Evolutionary conservation across 2,329 filamentous ascomycete genomes (phyloP), one percentile per base, ranked within the genome.

Genomic region (Xylariomycetidae sp.): DNA sequence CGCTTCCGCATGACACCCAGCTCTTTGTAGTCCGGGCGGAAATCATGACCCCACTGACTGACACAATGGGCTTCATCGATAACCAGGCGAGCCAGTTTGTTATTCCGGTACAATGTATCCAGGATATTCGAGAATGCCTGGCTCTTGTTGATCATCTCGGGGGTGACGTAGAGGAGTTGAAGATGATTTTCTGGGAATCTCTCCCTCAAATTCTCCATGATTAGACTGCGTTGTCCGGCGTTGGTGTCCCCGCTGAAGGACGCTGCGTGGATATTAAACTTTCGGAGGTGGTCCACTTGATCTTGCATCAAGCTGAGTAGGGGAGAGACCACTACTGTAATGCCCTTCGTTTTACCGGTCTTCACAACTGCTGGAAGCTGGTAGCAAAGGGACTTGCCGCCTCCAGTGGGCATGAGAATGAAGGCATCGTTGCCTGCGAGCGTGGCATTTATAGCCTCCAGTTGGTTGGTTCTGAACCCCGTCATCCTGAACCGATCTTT

Each of bases 61-160:
- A 98, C 90, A 58, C 92, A 98, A 58, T 98, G 92, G n/a, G 92
- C 92, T 63, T 98, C 93, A 48, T 98, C 92, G 42, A 98, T 94
- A 33, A 98, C 92, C 30, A 98, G 77, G 17, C 92, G 79, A 12
- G 93, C 90, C 32, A 98, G 76, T 48, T 82, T 85, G 4, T 72
- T 67, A 31, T 77, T 77, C 10, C 61, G 59, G 56, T 95, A 74
- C n/a, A 98, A 67, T 3, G 66, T 68, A 32, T 75, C 63, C 42
- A 98, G 69, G 3, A 70, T 74, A 32, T 68, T 71, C 37, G 79
- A 65, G 57, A 96, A 84, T 3, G 65, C 64, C 25, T 70, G 58
- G 54, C 82, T 98, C 55, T 89, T 90, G 63, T 72, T 86, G 31
- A 98, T 71, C 90, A 96, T 96, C 61, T 98, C 92, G 0, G 92